phyloP scores from a whole-genome alignment of 805 yeast genomes.

The Kazachstania martiniae region DNA sequence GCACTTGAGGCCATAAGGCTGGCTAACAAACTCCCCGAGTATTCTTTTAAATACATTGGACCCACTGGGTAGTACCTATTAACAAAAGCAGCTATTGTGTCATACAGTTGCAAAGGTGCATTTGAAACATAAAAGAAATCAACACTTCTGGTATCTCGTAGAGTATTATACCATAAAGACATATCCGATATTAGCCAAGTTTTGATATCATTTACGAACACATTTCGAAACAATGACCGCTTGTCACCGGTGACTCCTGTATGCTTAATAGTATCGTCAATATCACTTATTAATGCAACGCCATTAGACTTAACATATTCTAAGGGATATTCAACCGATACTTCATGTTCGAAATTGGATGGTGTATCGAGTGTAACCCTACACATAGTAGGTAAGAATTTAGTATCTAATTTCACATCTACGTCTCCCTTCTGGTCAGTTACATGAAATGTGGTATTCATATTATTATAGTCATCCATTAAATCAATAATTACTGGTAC shows the following conservation, averaged over 20 bases:
- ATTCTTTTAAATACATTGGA: conserved; percentile 79
- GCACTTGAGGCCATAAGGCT: conserved; percentile 82
- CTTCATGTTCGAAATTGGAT: conserved; percentile 6
- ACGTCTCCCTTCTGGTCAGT: conserved; percentile 68
- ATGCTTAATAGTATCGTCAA: conserved; percentile 86
- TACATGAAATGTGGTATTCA: conserved; percentile 31
- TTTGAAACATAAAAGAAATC: conserved; percentile 91
- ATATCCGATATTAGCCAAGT: conserved; percentile 71
- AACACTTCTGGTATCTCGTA: conserved; percentile 34
- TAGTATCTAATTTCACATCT: conserved; percentile 38
- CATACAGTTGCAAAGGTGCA: conserved; percentile 84
- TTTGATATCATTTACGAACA: conserved; percentile 53
- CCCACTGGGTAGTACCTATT: conserved; percentile 55
- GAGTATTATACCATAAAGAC: conserved; percentile 54
- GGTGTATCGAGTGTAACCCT: conserved; percentile 18
- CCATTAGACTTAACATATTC: conserved; percentile 32
- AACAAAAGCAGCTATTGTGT: conserved; percentile 30
- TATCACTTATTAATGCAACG: conserved; percentile 72
- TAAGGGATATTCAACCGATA: conserved; percentile 10
- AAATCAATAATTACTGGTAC: conserved; percentile 44
- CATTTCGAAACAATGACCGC: conserved; percentile 68
- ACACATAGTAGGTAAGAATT: conserved; percentile 41
- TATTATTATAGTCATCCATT: conserved; percentile 26
- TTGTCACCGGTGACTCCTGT: conserved; percentile 90
- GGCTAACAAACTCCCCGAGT: conserved; percentile 67